Percentiles rank a stretch among this genome's conserved stretches.
These are phyloP conservation scores for Hirsutella thompsonii DNA, from an alignment of 2,329 filamentous ascomycete species.

Conservation along the genomic window DNA sequence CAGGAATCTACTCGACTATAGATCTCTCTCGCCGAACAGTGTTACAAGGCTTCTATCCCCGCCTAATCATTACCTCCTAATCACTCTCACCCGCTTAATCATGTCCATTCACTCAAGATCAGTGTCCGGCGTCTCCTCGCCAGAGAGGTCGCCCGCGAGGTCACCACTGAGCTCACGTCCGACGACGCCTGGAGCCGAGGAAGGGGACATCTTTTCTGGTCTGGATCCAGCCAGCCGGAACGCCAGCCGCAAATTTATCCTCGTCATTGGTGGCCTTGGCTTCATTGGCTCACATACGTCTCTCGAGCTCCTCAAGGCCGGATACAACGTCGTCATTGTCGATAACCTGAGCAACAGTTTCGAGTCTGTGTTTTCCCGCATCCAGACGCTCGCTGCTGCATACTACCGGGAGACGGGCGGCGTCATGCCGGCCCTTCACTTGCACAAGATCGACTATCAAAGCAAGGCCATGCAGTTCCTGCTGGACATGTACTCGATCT, in stretches of 20 bases:
- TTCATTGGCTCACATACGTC: constrained; percentile 44
- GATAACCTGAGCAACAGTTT: constrained; percentile 32
- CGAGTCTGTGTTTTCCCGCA: constrained; percentile 11
- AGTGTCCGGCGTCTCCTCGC: neutral
- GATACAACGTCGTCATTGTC: constrained; percentile 37
- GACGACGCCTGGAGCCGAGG: constrained; percentile 5
- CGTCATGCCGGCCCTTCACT: constrained; percentile 15
- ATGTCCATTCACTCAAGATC: neutral
- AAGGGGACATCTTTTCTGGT: neutral
- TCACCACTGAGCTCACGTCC: constrained; percentile 5
- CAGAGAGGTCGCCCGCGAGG: neutral
- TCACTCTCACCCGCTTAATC: neutral
- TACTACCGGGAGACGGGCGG: constrained; percentile 12
- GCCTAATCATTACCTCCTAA: neutral
- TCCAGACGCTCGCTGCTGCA: constrained; percentile 11
- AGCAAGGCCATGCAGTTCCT: constrained; percentile 22
- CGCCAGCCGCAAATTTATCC: constrained; percentile 15
- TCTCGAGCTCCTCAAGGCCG: constrained; percentile 37
- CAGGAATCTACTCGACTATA: too few species aligned
- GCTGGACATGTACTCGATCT: constrained; percentile 19
- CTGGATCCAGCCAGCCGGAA: neutral
- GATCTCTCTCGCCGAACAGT: too few species aligned
- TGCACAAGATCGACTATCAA: constrained; percentile 25
- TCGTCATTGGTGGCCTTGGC: constrained; percentile 40
- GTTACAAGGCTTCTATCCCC: too few species aligned